Evolutionary conservation across 1,284 basidiomycete genomes (phyloP), one percentile per base, ranked within the genome.

Genomic region (Trichosporon ovoides): DNA sequence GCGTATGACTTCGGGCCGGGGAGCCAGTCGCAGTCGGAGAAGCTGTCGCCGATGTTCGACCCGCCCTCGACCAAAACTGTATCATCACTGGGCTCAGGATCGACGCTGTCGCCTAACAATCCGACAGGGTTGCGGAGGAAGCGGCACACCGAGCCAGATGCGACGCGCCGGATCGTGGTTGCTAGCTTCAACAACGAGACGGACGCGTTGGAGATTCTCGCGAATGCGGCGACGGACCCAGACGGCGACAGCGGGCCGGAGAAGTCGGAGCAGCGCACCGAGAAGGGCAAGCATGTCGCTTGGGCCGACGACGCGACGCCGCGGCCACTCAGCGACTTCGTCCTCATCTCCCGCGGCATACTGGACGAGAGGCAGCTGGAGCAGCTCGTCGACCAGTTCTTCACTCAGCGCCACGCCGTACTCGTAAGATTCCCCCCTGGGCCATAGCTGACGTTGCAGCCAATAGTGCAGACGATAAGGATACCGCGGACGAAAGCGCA

Each of bases 111-210:
- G 50, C 49, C 59, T 37, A 35, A 61, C 65, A 36, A 68, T 59
- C 52, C 63, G 58, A 28, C 60, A 43, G 38, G 58, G 1, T 33
- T 53, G 38, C 46, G 57, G 33, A 50, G 55, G 34, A 46, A 53
- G 28, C 43, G 49, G 18, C 43, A 62, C 50, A 57, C 58, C 20
- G 62, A 59, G 35, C 63, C 67, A n/a, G 69, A 70, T 33, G 66
- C 68, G 6, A 71, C 71, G 7, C 58, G 72, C 10, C 64, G 68
- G 14, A 76, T 78, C 53, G 73, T 77, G n/a, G 70, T 73, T 22
- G 75, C 75, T 5, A 74, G 69, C 54, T 73, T 78, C 62, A 71
- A 69, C 57, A 78, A 78, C 53, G 77, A 78, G 66, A 75, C 72
- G 55, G 77, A 78, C 56, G 77, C 77, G 5, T 62, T 78, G 31